Percentiles rank a stretch among this genome's conserved stretches.
phyloP scores from a whole-genome alignment of 495 filamentous ascomycete species.

The Tricharina praecox region DNA sequence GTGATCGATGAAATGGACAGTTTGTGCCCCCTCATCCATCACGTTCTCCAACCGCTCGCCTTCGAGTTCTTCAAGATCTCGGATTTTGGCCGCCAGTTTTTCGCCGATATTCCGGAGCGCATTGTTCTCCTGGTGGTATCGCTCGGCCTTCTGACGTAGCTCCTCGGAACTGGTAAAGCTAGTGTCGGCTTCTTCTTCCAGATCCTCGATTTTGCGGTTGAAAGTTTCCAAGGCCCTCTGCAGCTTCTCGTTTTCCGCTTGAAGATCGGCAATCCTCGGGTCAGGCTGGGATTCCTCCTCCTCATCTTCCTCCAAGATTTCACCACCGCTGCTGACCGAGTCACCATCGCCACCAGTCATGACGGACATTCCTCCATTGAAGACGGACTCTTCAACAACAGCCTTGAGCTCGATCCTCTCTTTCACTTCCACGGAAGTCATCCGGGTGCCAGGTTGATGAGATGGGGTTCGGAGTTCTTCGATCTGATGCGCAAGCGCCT shows the following conservation, averaged over 20 bases:
- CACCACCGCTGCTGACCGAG: constrained; percentile 1
- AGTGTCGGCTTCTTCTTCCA: constrained; percentile 12
- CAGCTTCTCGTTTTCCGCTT: constrained; percentile 14
- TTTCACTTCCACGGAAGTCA: constrained; percentile 8
- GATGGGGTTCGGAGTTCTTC: constrained; percentile 14
- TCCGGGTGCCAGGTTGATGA: constrained; percentile 6
- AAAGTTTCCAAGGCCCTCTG: constrained; percentile 10
- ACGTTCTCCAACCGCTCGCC: constrained; percentile 19
- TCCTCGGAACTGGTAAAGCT: constrained; percentile 1
- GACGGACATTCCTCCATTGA: constrained; percentile 1
- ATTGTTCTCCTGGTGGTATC: constrained; percentile 8
- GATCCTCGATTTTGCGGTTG: constrained; percentile 9
- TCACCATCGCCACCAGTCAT: background rate
- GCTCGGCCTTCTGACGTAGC: constrained; percentile 4
- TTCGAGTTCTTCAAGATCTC: constrained; percentile 21
- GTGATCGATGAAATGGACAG: constrained; percentile 16
- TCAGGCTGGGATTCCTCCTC: constrained; percentile 3
- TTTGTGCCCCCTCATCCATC: constrained; percentile 13
- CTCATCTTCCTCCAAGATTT: constrained; percentile 8
- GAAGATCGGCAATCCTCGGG: constrained; percentile 11
- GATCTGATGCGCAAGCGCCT: constrained; percentile 9
- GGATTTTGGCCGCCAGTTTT: constrained; percentile 6
- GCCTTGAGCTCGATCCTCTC: background rate
- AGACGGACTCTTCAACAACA: constrained; percentile 2
- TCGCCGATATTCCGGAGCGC: constrained; percentile 1